phyloP scores from a whole-genome alignment of 192 early-diverging fungal genomes.

The Backusella luteola region DNA sequence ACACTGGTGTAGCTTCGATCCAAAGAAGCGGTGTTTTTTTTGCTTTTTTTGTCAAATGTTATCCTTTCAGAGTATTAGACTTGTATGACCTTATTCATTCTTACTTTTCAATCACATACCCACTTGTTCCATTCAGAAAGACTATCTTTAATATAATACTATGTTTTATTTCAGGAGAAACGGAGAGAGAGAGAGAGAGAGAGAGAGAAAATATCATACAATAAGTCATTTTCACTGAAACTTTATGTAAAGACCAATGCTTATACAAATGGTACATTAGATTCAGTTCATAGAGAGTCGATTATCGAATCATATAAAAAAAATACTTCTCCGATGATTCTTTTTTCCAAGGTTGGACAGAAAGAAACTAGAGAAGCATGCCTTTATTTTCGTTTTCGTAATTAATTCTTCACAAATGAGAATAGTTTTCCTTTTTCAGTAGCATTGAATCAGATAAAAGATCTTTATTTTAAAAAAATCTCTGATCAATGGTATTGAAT shows the following conservation, averaged over 20 bases:
- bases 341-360: neutral
- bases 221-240: neutral
- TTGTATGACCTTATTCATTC: neutral
- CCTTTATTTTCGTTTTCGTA: neutral
- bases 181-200: too few species aligned
- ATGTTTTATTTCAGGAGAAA: neutral
- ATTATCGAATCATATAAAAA: neutral
- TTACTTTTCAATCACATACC: neutral
- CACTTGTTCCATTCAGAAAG: neutral
- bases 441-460: conserved; percentile 2
- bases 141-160: neutral
- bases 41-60: neutral
- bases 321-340: neutral
- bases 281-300: neutral
- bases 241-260: neutral
- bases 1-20: neutral
- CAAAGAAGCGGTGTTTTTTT: neutral
- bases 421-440: neutral
- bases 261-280: neutral
- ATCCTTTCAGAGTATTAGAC: neutral
- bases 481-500: neutral
- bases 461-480: neutral
- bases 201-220: neutral
- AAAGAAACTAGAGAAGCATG: neutral
- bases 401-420: neutral